Base-by-base conservation (phyloP, 2,329 filamentous ascomycete genomes). In the Aspergillus sp. region DNA sequence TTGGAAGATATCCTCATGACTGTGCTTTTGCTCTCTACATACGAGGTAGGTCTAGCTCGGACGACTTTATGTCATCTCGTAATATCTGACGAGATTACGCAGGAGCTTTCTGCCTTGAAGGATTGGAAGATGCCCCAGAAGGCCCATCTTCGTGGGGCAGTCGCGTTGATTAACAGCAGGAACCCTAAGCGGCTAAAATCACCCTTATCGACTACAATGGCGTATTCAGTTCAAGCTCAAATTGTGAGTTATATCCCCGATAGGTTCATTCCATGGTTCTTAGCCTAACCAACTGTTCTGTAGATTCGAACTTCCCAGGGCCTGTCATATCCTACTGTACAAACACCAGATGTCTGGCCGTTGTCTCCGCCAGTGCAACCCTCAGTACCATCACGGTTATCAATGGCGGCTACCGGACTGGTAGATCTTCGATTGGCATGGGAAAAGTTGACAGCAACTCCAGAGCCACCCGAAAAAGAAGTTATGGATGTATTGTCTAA, bases 91-190 rank as follows among this genome's bases (percentile, higher is more conserved):
- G 27, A 33, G 11, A 27, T 9, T 34, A 28, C 27, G 7, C 13
- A 61, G 60, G 56, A 61, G 44, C 56, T 62, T 5, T 37, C 47
- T 9, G 53, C 59, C 7, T 44, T 59, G 4, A 58, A 54, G 39
- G 53, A 60, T 28, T 49, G 47, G 19, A 46, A 50, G 28, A 31
- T 40, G 2, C 52, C 60, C 1, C 29, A 47, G 7, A 58, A 51
- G 44, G 54, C 56, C 4, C 60, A 62, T 42, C 37, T 62, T 6
- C 52, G 50, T n/a, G 60, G 60, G 1, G 60, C 60, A 2, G 48
- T 62, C 40, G 60, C 60, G 7, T 39, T 62, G 7, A 47, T 62
- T 5, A 60, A 61, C 26, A 56, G 45, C 9, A 49, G 46, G 27
- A 46, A 45, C 26, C 37, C 53, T 5, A 46, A 53, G 27, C 40